Percentiles rank a stretch among this genome's conserved stretches.
Conservation (phyloP, 345 rosid species). For the Dimocarpus longan region DNA sequence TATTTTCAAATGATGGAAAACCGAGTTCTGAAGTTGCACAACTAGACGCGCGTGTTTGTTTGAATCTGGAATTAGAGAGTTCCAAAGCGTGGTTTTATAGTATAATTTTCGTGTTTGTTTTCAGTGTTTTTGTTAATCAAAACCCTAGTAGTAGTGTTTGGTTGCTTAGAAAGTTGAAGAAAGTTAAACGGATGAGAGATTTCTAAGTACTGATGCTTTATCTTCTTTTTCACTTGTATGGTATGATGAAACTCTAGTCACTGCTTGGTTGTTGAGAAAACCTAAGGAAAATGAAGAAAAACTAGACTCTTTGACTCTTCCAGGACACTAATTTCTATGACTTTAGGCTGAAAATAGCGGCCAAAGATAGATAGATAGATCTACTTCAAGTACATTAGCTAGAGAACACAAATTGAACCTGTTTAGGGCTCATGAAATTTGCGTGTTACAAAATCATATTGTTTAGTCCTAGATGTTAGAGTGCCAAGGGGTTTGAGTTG, state of each 20-base stretch:
- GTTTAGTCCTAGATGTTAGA: not conserved
- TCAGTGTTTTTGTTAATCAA: not conserved
- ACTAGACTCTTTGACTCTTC: too few relatives aligned
- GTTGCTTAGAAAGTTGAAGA: not conserved
- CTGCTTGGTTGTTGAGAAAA: not conserved
- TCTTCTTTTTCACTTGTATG: too few relatives aligned
- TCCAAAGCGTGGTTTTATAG: not conserved
- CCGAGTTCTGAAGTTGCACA: not conserved
- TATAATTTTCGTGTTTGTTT: not conserved
- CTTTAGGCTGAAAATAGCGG: not conserved
- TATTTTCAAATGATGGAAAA: not conserved
- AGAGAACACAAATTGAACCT: not conserved
- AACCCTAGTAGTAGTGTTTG: slow-evolving; percentile 6
- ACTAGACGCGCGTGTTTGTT: not conserved
- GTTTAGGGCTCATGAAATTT: not conserved
- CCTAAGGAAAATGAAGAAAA: too few relatives aligned
- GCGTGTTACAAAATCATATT: not conserved
- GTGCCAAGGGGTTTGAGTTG: not conserved
- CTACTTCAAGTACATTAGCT: not conserved
- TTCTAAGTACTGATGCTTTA: too few relatives aligned
- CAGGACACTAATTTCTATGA: not conserved
- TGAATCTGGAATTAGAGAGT: not conserved
- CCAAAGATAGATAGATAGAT: not conserved
- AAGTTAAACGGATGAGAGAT: not conserved
- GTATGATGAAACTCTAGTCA: not conserved